Base-by-base conservation (phyloP, 208 protist genomes). In the Tritrichomonas foetus region DNA sequence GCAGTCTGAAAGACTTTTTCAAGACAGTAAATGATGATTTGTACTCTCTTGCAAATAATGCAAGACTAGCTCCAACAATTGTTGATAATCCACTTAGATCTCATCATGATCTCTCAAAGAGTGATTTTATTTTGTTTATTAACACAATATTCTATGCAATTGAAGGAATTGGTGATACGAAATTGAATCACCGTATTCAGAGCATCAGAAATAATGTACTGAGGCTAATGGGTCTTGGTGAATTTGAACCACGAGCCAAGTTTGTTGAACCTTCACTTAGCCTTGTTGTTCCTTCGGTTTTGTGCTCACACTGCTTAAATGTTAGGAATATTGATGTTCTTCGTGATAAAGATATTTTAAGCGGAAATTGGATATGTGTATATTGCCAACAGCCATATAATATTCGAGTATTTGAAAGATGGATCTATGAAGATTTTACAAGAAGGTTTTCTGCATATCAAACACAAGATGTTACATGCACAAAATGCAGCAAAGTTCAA, bases 111-210 rank as follows among this genome's bases (percentile, higher is more conserved):
- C 33, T 57, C 20, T 33, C 41, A 3, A 57, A 39, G 27, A 57
- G 27, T 16, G 78, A 89, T 57, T 44, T 50, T 39, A 47, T 89
- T 8, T 44, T 89, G 0, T 36, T 89, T 22, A 33, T 89, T 14
- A 89, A 89, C 47, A 57, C 78, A 61, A 89, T 89, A 14, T 89
- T 89, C n/a, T 30, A 53, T 30, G 78, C 47, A 39, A 36, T 89
- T 16, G 78, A 50, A 1, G 47, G 47, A 20, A 22, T 50, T 14
- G 78, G 78, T 36, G 78, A 89, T 39, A 3, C 5, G 0, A 36
- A 57, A 14, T n/a, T 89, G 0, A 53, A 47, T 27, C 44, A 89
- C 5, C 0, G 33, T 8, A 89, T 89, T 39, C 47, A 53, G 8
- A 39, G 22, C 2, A 39, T 49, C 8, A 8, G 27, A 36, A 5